phyloP scores from a whole-genome alignment of 208 protist genomes.

The Wallacemonas sp. region DNA sequence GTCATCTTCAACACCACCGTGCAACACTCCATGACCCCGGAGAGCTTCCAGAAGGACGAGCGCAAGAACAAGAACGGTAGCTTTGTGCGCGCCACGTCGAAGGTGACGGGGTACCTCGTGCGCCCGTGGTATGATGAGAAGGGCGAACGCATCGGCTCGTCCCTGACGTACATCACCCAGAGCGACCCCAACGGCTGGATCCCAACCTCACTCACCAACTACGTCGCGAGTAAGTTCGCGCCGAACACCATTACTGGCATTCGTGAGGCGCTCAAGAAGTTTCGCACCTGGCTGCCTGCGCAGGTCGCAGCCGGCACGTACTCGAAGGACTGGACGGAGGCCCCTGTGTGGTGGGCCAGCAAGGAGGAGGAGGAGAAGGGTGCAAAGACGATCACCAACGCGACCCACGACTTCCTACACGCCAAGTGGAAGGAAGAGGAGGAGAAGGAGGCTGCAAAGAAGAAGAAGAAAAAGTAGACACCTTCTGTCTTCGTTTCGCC shows the following conservation, averaged over 20 bases:
- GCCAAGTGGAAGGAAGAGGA: constrained; percentile 45
- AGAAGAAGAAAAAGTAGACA: constrained; percentile 26
- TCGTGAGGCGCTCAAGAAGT: constrained; percentile 46
- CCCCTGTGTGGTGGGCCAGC: constrained; percentile 42
- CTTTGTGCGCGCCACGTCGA: constrained; percentile 71
- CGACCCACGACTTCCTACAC: constrained; percentile 48
- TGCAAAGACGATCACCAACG: constrained; percentile 35
- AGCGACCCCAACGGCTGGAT: constrained; percentile 87
- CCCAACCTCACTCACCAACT: constrained; percentile 76
- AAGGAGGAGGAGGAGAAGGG: constrained; percentile 26
- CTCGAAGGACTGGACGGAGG: constrained; percentile 51
- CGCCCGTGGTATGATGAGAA: constrained; percentile 53
- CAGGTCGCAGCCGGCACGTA: constrained; percentile 59
- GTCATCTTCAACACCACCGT: constrained; percentile 91
- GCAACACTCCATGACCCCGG: constrained; percentile 54
- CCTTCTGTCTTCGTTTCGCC: constrained; percentile 8
- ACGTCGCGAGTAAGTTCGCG: constrained; percentile 72
- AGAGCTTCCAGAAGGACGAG: constrained; percentile 44
- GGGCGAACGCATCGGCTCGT: constrained; percentile 42
- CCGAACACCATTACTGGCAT: constrained; percentile 71
- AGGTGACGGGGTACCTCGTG: constrained; percentile 88
- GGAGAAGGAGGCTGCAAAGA: constrained; percentile 15
- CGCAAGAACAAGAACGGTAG: constrained; percentile 49
- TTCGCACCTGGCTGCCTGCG: constrained; percentile 60
- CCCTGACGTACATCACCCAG: constrained; percentile 86